phyloP scores from a whole-genome alignment of 805 yeast species.

The Saturnispora sanitii region DNA sequence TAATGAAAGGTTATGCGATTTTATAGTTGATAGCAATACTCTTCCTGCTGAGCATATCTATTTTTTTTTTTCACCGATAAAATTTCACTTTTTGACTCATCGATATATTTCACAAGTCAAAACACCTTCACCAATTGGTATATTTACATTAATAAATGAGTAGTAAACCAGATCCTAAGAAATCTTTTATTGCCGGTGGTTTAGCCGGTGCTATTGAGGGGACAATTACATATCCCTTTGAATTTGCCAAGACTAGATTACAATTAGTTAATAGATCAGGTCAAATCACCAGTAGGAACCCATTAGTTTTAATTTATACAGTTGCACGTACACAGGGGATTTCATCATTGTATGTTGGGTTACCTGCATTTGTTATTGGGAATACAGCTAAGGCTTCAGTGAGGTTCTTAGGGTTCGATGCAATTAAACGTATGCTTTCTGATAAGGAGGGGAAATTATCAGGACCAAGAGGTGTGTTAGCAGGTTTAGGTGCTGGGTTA shows the following conservation, averaged over 20 bases:
- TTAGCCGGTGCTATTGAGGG: slow-evolving; percentile 96
- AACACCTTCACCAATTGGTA: background rate
- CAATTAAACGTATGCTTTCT: slow-evolving; percentile 63
- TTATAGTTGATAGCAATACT: no score
- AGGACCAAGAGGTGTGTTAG: slow-evolving; percentile 85
- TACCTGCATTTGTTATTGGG: slow-evolving; percentile 94
- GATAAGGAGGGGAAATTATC: slow-evolving; percentile 83
- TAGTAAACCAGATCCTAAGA: slow-evolving; percentile 47
- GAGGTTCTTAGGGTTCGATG: slow-evolving; percentile 85
- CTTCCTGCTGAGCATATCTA: no score
- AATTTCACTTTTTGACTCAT: background rate
- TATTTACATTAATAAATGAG: background rate
- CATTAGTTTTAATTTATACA: slow-evolving; percentile 66
- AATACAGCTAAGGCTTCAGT: slow-evolving; percentile 96
- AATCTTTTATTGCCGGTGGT: slow-evolving; percentile 91
- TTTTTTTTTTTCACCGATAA: no score
- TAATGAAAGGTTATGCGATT: no score
- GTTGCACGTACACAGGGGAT: slow-evolving; percentile 74
- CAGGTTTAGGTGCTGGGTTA: slow-evolving; percentile 97
- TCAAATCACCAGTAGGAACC: slow-evolving; percentile 60
- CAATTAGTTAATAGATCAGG: slow-evolving; percentile 66
- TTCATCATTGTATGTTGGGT: slow-evolving; percentile 77
- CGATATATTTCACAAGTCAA: slow-evolving; percentile 1
- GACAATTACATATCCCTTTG: slow-evolving; percentile 87
- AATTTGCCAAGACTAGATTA: slow-evolving; percentile 88